These are phyloP conservation scores for Metschnikowia orientalis DNA, from an alignment of 805 yeast genomes.

Conservation along the genomic window DNA sequence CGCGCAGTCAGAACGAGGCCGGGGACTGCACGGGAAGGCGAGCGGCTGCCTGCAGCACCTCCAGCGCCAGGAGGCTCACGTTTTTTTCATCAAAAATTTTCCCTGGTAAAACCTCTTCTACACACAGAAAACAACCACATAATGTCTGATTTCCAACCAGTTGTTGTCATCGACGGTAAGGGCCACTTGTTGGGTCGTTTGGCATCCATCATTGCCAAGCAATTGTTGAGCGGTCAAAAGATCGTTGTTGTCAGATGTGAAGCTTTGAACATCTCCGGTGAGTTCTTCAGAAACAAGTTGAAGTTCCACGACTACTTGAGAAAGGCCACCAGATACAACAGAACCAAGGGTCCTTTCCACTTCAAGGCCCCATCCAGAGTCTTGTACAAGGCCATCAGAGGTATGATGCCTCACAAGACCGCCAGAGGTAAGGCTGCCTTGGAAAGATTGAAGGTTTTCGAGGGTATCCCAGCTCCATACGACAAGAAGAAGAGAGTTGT, in stretches of 20 bases:
- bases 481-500: constrained; percentile 99
- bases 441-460: constrained; percentile 98
- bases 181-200: constrained; percentile 99
- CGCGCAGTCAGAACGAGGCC: no score
- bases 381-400: constrained; percentile 99
- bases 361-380: constrained; percentile 99
- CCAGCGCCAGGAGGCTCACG: constrained; percentile 7
- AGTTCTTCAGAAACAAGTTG: constrained; percentile 99
- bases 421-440: constrained; percentile 99
- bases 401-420: constrained; percentile 99
- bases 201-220: constrained; percentile 98
- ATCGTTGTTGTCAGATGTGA: constrained; percentile 96
- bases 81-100: constrained; percentile 16
- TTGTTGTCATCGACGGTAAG: constrained; percentile 98
- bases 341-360: constrained; percentile 99
- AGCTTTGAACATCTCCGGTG: constrained; percentile 98
- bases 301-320: constrained; percentile 99
- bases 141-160: constrained; percentile 91
- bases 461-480: constrained; percentile 99
- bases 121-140: constrained; percentile 11
- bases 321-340: constrained; percentile 98
- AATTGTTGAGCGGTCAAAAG: constrained; percentile 96
- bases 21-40: constrained; percentile 4
- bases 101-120: constrained; percentile 8
- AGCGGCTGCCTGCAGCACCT: constrained; percentile 9